Conservation (phyloP, 257 asterid genomes). For the Catharanthus roseus region DNA sequence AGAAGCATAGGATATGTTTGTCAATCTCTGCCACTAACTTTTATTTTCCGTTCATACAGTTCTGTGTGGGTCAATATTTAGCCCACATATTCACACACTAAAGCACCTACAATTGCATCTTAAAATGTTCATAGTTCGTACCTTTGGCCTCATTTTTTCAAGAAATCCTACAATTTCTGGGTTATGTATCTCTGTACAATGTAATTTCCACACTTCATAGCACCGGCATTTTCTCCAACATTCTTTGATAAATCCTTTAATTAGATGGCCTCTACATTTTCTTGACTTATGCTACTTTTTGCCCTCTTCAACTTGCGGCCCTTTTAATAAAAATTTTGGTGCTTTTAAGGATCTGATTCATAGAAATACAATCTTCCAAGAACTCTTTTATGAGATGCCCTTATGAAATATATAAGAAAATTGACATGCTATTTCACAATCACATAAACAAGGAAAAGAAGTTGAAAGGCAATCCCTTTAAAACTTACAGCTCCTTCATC, state of each 20-base stretch:
- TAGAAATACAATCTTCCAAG: slow-evolving; percentile 35
- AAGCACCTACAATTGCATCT: slow-evolving; percentile 58
- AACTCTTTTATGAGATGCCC: slow-evolving; percentile 51
- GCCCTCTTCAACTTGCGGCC: slow-evolving; percentile 75
- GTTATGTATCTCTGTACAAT: slow-evolving; percentile 71
- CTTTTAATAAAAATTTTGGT: slow-evolving; percentile 34
- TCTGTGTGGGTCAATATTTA: slow-evolving; percentile 37
- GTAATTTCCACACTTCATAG: slow-evolving; percentile 64
- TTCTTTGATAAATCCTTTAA: slow-evolving; percentile 63
- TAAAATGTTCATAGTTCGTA: slow-evolving; percentile 78
- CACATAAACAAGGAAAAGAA: slow-evolving; percentile 65
- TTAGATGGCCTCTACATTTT: slow-evolving; percentile 53
- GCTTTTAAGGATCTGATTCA: slow-evolving; percentile 35
- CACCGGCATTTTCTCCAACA: slow-evolving; percentile 90
- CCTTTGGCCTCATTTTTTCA: slow-evolving; percentile 51
- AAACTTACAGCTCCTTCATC: slow-evolving; percentile 63
- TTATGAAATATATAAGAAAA: slow-evolving; percentile 54
- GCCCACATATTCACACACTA: slow-evolving; percentile 51
- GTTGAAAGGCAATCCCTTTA: slow-evolving; percentile 48
- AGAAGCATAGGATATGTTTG: slow-evolving; percentile 40
- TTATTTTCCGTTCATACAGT: slow-evolving; percentile 26
- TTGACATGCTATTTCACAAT: slow-evolving; percentile 67
- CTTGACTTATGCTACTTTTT: slow-evolving; percentile 30
- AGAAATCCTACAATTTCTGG: slow-evolving; percentile 58
- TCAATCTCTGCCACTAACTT: slow-evolving; percentile 17